A percentile compares a stretch with the other conserved stretches of the same genome.
phyloP scores from a whole-genome alignment of 805 yeast species.

The Nakazawaea ambrosiae region DNA sequence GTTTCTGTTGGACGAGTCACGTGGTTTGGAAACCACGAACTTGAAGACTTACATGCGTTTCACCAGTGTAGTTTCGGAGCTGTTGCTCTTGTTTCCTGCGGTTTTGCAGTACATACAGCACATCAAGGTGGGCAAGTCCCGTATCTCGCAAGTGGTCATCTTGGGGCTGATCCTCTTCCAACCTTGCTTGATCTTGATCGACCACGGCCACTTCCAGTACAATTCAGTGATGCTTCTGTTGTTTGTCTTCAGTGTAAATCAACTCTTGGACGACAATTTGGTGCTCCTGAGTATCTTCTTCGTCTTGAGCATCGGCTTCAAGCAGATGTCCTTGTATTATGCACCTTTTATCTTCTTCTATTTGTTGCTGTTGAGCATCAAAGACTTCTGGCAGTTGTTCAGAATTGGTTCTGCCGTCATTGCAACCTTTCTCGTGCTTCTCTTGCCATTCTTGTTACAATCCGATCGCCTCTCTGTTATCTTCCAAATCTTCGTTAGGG shows the following conservation, averaged over 20 bases:
- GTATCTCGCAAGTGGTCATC: conserved; percentile 71
- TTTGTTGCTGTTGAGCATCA: conserved; percentile 46
- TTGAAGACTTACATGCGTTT: conserved; percentile 82
- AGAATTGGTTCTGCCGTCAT: conserved; percentile 64
- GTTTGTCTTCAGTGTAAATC: conserved; percentile 59
- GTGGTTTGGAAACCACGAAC: conserved; percentile 65
- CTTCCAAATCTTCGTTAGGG: conserved; percentile 52
- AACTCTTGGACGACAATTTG: conserved; percentile 55
- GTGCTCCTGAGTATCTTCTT: conserved; percentile 71
- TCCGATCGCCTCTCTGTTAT: conserved; percentile 39
- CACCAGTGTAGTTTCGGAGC: conserved; percentile 71
- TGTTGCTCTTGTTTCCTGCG: conserved; percentile 71
- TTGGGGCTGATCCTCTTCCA: conserved; percentile 77
- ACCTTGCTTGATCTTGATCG: conserved; percentile 77
- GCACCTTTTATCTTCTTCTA: conserved; percentile 84
- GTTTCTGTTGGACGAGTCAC: conserved; percentile 67
- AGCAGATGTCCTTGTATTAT: conserved; percentile 93
- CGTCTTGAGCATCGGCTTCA: conserved; percentile 72
- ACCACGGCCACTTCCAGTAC: conserved; percentile 97
- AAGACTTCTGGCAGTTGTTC: conserved; percentile 34
- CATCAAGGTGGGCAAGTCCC: conserved; percentile 40
- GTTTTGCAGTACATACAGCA: conserved; percentile 64
- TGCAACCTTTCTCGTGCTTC: conserved; percentile 38
- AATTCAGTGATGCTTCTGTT: conserved; percentile 93
- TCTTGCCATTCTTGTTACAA: conserved; percentile 53